Evolutionary conservation across 495 filamentous ascomycete genomes (phyloP).

Genomic region (Lasiosphaeris hirsuta): DNA sequence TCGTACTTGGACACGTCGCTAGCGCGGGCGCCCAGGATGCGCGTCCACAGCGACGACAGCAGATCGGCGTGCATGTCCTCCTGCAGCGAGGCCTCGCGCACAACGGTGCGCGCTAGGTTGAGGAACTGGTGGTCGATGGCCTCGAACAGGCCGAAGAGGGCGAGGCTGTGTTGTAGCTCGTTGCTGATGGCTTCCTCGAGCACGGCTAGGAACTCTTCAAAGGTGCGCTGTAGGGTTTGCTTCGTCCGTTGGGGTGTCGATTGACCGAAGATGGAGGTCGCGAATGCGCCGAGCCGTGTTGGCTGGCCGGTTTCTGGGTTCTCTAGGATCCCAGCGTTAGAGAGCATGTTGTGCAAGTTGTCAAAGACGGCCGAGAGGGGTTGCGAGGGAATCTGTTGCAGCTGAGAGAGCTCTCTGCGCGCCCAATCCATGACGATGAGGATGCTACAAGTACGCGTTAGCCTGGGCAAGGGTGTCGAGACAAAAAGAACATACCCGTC

Average conservation of each 20-base stretch:
- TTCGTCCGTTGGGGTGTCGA: constrained; percentile 75
- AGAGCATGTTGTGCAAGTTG: constrained; percentile 76
- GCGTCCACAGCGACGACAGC: constrained; percentile 80
- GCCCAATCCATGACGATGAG: constrained; percentile 95
- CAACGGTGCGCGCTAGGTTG: constrained; percentile 81
- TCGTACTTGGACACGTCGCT: constrained; percentile 78
- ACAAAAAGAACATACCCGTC: constrained; percentile 50
- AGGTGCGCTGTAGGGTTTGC: constrained; percentile 75
- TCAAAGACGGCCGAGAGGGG: constrained; percentile 64
- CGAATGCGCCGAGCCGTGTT: constrained; percentile 61
- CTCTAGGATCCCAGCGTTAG: constrained; percentile 66
- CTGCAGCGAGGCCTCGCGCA: constrained; percentile 74
- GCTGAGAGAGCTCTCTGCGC: constrained; percentile 66
- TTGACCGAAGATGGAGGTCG: constrained; percentile 72
- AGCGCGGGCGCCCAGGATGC: constrained; percentile 70
- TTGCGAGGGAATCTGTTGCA: constrained; percentile 47
- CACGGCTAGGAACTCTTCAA: constrained; percentile 80
- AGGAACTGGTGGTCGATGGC: constrained; percentile 83
- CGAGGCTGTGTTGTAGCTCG: constrained; percentile 71
- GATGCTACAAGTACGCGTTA: constrained; percentile 49
- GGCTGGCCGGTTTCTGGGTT: constrained; percentile 53
- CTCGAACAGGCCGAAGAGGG: constrained; percentile 80
- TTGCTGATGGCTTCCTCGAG: constrained; percentile 84
- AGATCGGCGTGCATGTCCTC: constrained; percentile 75
- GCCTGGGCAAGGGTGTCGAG: background rate